Conservation (phyloP, 2,329 filamentous ascomycete species). For the Nemania sp. region DNA sequence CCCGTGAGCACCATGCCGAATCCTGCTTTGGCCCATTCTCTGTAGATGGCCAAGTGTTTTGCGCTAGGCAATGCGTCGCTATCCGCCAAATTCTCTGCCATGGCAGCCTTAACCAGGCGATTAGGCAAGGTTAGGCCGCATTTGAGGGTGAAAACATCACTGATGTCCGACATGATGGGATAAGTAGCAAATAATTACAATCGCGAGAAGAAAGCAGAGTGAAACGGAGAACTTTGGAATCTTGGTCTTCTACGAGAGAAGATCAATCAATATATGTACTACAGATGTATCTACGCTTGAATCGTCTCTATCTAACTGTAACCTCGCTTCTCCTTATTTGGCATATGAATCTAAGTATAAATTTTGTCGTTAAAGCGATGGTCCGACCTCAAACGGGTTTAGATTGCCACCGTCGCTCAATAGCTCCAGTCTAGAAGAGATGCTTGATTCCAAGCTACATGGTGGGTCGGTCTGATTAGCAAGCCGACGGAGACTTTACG, state of each 20-base stretch:
- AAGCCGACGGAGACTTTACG: neutral
- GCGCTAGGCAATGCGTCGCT: neutral
- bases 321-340: neutral
- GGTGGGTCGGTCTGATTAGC: neutral
- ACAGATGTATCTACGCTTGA: neutral
- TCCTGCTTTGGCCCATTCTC: neutral
- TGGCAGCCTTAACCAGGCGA: slow-evolving; percentile 69
- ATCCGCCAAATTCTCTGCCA: slow-evolving; percentile 65
- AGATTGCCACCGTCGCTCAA: neutral
- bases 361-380: no score
- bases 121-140: slow-evolving; percentile 53
- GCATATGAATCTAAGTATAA: neutral
- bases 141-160: neutral
- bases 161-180: neutral
- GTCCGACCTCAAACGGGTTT: neutral
- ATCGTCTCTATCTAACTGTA: neutral
- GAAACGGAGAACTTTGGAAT: neutral
- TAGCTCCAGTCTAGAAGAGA: neutral
- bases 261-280: neutral
- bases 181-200: neutral
- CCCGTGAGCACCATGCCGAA: slow-evolving; percentile 10
- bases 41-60: neutral
- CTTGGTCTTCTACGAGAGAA: neutral
- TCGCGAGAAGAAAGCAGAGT: neutral
- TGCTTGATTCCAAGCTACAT: no score